These are phyloP conservation scores for Daucus carota DNA, from an alignment of 129 eudicot genomes.

Conservation along the genomic window DNA sequence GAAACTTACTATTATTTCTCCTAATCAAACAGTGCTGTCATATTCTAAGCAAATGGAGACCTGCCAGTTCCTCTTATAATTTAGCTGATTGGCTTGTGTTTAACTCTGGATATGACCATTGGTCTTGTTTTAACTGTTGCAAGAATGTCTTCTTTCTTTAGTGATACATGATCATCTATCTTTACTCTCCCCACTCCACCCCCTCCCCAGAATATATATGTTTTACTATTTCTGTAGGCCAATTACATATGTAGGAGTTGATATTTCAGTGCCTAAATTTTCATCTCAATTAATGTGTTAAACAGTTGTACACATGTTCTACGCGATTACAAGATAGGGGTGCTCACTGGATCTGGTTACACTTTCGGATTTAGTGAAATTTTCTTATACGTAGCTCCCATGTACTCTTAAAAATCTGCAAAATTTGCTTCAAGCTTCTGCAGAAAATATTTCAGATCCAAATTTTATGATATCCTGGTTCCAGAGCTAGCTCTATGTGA, in stretches of 20 bases:
- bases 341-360: background rate
- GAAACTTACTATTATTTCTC: background rate
- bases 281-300: background rate
- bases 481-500: background rate
- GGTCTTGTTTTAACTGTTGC: background rate
- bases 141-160: background rate
- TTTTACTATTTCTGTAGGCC: background rate
- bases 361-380: background rate
- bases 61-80: background rate
- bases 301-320: background rate
- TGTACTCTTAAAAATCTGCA: too few species aligned
- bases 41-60: background rate
- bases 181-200: background rate
- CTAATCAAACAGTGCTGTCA: background rate
- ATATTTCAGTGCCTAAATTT: background rate
- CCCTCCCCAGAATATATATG: background rate
- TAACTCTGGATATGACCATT: background rate
- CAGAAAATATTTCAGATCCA: background rate
- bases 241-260: background rate
- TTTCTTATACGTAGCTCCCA: background rate
- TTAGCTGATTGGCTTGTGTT: background rate
- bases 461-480: background rate
- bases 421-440: background rate
- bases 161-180: background rate
- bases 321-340: background rate